phyloP scores from a whole-genome alignment of 768 basidiomycete genomes.

The Lentinula detonsa region DNA sequence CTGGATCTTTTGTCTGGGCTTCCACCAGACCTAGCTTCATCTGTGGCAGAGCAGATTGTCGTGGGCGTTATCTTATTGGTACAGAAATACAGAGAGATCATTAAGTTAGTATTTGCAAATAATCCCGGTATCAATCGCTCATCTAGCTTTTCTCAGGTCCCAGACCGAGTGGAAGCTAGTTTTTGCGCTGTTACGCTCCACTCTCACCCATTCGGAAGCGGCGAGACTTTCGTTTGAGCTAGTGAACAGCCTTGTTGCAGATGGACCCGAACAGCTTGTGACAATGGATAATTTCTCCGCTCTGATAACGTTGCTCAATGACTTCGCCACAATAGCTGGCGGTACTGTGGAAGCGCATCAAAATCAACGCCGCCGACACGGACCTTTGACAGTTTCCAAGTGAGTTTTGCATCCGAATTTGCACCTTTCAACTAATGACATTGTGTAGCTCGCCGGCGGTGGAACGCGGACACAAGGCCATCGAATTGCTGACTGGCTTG shows the following conservation, averaged over 20 bases:
- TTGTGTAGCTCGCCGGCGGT: constrained; percentile 61
- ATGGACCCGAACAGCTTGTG: constrained; percentile 55
- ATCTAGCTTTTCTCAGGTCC: constrained; percentile 40
- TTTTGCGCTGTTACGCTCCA: constrained; percentile 81
- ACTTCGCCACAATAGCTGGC: constrained; percentile 77
- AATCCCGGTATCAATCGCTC: neutral
- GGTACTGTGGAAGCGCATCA: constrained; percentile 52
- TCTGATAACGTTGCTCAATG: constrained; percentile 75
- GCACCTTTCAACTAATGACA: neutral
- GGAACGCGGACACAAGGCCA: constrained; percentile 74
- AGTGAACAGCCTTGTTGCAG: constrained; percentile 56
- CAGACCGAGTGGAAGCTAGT: constrained; percentile 96
- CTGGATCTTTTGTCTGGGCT: constrained; percentile 85
- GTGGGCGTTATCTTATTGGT: constrained; percentile 77
- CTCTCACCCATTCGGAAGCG: constrained; percentile 82
- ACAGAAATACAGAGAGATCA: constrained; percentile 67
- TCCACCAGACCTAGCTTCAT: constrained; percentile 66
- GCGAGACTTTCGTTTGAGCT: constrained; percentile 81
- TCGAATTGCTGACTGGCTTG: constrained; percentile 75
- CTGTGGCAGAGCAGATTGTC: constrained; percentile 88
- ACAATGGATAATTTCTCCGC: constrained; percentile 77
- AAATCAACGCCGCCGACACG: constrained; percentile 42
- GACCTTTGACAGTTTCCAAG: constrained; percentile 47
- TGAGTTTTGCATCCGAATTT: constrained; percentile 19
- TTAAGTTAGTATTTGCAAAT: constrained; percentile 38